Conservation (phyloP, 441 rosid species). For the Croton laevigatus region DNA sequence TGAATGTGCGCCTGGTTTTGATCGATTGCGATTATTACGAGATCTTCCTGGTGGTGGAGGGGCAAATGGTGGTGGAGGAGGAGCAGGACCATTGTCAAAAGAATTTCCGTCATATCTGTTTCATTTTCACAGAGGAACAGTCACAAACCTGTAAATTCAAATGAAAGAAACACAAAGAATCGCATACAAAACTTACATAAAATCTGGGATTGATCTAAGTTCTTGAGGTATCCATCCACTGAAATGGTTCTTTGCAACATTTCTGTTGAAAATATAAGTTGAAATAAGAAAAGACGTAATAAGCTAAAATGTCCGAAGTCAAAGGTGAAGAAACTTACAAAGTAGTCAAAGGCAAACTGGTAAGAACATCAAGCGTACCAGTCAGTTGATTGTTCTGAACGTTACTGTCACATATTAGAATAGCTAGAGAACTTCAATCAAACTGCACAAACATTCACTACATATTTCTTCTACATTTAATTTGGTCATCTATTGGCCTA, state of each 20-base stretch:
- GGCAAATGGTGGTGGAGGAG: constrained; percentile 62
- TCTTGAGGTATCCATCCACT: constrained; percentile 88
- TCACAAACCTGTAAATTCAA: constrained; percentile 8
- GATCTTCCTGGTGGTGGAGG: constrained; percentile 53
- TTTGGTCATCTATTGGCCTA: background rate
- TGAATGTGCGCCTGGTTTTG: constrained; percentile 38
- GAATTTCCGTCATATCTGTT: constrained; percentile 84
- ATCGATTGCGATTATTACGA: constrained; percentile 36
- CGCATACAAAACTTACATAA: constrained; percentile 51
- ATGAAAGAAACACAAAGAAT: constrained; percentile 7
- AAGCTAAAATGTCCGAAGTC: background rate
- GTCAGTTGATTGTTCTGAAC: constrained; percentile 88
- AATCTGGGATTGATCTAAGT: constrained; percentile 55
- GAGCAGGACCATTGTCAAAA: constrained; percentile 76
- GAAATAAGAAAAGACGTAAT: constrained; percentile 20
- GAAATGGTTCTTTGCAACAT: constrained; percentile 86
- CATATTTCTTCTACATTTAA: background rate
- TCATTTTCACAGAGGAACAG: constrained; percentile 23
- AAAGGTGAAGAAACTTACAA: constrained; percentile 55
- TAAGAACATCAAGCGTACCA: constrained; percentile 69
- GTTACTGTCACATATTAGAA: constrained; percentile 53
- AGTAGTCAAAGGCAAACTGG: constrained; percentile 57
- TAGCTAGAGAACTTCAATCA: constrained; percentile 21
- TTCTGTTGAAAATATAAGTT: constrained; percentile 43
- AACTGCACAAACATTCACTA: constrained; percentile 12